These are phyloP conservation scores for Aspergillus coremiiformis DNA, from an alignment of 495 filamentous ascomycete genomes.

Conservation along the genomic window DNA sequence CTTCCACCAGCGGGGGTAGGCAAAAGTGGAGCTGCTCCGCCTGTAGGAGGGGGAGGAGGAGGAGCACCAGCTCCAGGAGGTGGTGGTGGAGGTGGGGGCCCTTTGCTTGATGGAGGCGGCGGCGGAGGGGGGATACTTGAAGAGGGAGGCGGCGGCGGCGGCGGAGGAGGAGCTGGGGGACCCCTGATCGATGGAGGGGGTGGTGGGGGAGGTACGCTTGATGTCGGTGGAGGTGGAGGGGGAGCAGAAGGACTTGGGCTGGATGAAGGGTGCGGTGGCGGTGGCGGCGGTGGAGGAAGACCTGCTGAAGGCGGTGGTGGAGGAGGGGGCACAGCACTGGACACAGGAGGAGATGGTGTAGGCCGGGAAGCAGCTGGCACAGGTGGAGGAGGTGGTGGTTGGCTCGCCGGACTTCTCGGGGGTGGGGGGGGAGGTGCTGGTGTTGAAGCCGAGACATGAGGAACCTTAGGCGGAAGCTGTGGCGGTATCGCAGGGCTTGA, in stretches of 20 bases:
- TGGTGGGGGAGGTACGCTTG: constrained; percentile 47
- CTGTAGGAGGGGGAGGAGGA: constrained; percentile 63
- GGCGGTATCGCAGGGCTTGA: constrained; percentile 48
- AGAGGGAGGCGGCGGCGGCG: constrained; percentile 40
- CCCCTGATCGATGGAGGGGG: constrained; percentile 50
- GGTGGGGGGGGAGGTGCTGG: constrained; percentile 55
- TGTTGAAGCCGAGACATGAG: constrained; percentile 29
- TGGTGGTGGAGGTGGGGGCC: constrained; percentile 30
- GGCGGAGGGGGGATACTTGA: constrained; percentile 34
- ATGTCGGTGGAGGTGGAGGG: constrained; percentile 46
- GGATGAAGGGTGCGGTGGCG: constrained; percentile 42
- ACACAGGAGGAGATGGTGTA: constrained; percentile 28
- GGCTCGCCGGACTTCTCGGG: constrained; percentile 39
- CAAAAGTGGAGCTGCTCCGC: constrained; percentile 52
- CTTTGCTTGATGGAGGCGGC: constrained; percentile 49
- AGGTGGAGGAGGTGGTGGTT: constrained; percentile 45
- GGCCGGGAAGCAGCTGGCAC: constrained; percentile 27
- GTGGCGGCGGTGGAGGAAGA: constrained; percentile 15
- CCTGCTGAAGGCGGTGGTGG: constrained; percentile 45
- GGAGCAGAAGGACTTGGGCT: constrained; percentile 34
- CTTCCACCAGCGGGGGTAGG: constrained; percentile 46
- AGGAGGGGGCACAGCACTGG: constrained; percentile 17
- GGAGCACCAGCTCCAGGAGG: constrained; percentile 41
- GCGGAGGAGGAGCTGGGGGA: constrained; percentile 35
- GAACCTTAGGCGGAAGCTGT: constrained; percentile 66